phyloP scores from a whole-genome alignment of 768 basidiomycete genomes.

The Kwoniella heveanensis region DNA sequence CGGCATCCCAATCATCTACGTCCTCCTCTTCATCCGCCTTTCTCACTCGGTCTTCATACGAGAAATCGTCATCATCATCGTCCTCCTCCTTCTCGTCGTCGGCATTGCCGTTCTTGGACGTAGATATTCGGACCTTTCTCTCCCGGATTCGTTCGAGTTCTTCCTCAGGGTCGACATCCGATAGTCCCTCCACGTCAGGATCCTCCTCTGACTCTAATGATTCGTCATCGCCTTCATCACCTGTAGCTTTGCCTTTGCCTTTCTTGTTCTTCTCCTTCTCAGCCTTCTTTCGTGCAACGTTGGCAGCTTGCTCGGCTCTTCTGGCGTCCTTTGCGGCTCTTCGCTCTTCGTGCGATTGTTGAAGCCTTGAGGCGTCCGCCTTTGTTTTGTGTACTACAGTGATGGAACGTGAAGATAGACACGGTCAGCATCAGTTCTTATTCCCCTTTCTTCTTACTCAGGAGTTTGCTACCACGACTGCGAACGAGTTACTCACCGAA shows the following conservation, averaged over 20 bases:
- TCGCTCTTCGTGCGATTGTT: conserved; percentile 74
- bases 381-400: conserved; percentile 82
- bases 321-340: conserved; percentile 74
- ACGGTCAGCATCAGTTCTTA: background rate
- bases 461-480: no score
- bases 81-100: conserved; percentile 30
- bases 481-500: conserved; percentile 66
- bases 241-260: conserved; percentile 19
- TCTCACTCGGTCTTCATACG: conserved; percentile 28
- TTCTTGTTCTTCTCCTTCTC: conserved; percentile 39
- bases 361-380: conserved; percentile 68
- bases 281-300: conserved; percentile 80
- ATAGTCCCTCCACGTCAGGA: conserved; percentile 58
- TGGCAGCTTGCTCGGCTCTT: conserved; percentile 85
- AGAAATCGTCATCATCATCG: conserved; percentile 29
- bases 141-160: conserved; percentile 52
- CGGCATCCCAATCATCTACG: conserved; percentile 43
- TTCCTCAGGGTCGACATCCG: conserved; percentile 58
- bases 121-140: conserved; percentile 38
- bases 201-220: conserved; percentile 48
- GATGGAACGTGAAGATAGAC: no score
- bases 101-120: conserved; percentile 4
- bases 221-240: conserved; percentile 45
- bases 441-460: no score
- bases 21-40: conserved; percentile 44